Base-by-base conservation (phyloP, 176 grass and related monocot species). In the Puccinellia tenuiflora region DNA sequence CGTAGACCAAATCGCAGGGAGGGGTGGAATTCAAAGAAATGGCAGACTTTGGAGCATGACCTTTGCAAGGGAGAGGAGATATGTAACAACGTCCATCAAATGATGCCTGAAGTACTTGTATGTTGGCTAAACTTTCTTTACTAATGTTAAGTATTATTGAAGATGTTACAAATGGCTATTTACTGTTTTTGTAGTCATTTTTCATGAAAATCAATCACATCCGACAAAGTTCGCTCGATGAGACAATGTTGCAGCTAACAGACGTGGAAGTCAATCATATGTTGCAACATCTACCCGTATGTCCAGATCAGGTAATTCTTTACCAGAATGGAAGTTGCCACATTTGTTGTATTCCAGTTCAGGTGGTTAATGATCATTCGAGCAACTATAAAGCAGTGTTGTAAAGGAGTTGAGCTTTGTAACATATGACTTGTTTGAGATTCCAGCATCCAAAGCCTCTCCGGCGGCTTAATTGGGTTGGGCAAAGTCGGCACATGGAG, bases 401-500 rank as follows among this genome's bases (percentile, higher is more conserved):
- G 9, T 55, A 55, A n/a, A 21, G 7, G 20, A 55, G 7, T 54
- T 54, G 52, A 42, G 21, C 6, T 12, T 24, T 22, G 11, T 37
- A 9, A 24, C 66, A 24, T 3, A 40, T 42, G 21, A 2, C 9
- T 69, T 69, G 66, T 38, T 22, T 43, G 66, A 25, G 35, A 69
- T 22, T 43, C 16, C 66, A 24, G 66, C 37, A 69, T 12, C 11
- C 20, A 24, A 35, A 33, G 18, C 15, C 18, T 42, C 18, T 14
- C 10, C 43, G 61, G 3, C 78, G 45, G 61, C 45, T n/a, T 28
- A 80, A 67, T 25, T 80, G 78, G 78, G 45, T 80, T 21, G 78
- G 50, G 45, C 45, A 35, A n/a, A 52, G n/a, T 62, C 2, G 6
- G 45, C 6, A 2, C 2, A 5, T 7, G 45, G 61, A 68, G 43